These are phyloP conservation scores for Oryza brachyantha DNA, from an alignment of 176 grass and related monocot species.

Conservation along the genomic window DNA sequence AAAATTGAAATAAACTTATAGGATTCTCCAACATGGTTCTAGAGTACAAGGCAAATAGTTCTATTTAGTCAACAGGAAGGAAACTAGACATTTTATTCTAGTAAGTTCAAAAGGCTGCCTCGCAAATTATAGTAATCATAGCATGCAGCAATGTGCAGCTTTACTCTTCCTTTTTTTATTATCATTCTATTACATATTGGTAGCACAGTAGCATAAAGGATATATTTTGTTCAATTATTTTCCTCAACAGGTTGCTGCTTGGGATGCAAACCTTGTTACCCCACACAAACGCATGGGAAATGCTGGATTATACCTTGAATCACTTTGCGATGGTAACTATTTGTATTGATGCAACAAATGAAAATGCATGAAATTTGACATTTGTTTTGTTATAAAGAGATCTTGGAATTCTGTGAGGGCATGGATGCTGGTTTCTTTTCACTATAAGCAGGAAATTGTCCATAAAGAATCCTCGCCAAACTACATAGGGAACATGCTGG, in stretches of 20 bases:
- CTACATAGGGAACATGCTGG: not conserved
- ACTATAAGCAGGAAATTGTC: not conserved
- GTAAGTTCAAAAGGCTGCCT: not conserved
- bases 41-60: slow-evolving; percentile 22
- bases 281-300: slow-evolving; percentile 96
- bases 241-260: slow-evolving; percentile 67
- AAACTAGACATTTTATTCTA: slow-evolving; percentile 19
- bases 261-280: slow-evolving; percentile 96
- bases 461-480: slow-evolving; percentile 5
- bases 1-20: slow-evolving; percentile 15
- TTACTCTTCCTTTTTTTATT: slow-evolving; percentile 13
- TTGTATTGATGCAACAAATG: slow-evolving; percentile 16
- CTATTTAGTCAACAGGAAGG: not conserved
- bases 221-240: slow-evolving; percentile 16
- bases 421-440: slow-evolving; percentile 11
- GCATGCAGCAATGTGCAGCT: not conserved
- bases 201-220: not conserved
- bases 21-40: not conserved
- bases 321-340: slow-evolving; percentile 81
- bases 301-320: slow-evolving; percentile 66
- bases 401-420: not conserved
- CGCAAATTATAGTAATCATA: slow-evolving; percentile 2
- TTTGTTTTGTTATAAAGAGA: not conserved
- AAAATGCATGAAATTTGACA: not conserved
- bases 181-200: not conserved